Conservation (phyloP, 805 yeast species). For the Suhomyces prunicola region DNA sequence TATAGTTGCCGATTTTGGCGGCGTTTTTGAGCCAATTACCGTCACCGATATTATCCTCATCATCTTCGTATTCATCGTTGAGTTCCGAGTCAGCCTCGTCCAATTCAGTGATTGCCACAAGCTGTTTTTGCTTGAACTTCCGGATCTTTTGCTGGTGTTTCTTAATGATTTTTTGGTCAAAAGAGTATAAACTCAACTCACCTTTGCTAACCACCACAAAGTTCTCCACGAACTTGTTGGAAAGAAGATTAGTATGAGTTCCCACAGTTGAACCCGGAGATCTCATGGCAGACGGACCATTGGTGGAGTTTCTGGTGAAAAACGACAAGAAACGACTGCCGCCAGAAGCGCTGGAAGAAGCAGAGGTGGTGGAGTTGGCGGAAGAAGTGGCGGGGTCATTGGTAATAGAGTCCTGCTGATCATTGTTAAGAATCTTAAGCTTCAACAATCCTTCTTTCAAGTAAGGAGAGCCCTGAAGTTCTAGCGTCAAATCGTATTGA, state of each 20-base stretch:
- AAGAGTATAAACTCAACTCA: conserved; percentile 56
- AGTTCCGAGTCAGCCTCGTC: conserved; percentile 19
- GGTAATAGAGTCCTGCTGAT: conserved; percentile 28
- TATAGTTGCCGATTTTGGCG: conserved; percentile 50
- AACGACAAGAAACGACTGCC: conserved; percentile 27
- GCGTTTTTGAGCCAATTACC: conserved; percentile 72
- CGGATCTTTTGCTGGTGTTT: conserved; percentile 34
- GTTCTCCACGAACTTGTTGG: conserved; percentile 38
- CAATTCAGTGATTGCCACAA: conserved; percentile 8
- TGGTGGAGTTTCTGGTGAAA: conserved; percentile 14
- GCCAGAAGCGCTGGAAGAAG: conserved; percentile 3
- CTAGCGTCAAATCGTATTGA: conserved; percentile 57
- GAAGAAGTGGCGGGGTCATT: conserved; percentile 13
- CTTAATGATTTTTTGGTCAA: conserved; percentile 44
- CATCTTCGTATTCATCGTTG: conserved; percentile 25
- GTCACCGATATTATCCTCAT: conserved; percentile 44
- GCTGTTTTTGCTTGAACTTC: conserved; percentile 20
- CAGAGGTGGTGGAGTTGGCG: conserved; percentile 9
- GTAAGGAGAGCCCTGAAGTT: conserved; percentile 73
- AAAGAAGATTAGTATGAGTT: conserved; percentile 13
- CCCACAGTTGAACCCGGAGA: conserved; percentile 7
- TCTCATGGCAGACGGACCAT: neutral
- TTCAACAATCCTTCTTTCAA: conserved; percentile 68
- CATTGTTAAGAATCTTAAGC: conserved; percentile 36
- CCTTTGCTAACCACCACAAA: conserved; percentile 71